Conservation (phyloP, 495 filamentous ascomycete species). For the Penicillium silybi region DNA sequence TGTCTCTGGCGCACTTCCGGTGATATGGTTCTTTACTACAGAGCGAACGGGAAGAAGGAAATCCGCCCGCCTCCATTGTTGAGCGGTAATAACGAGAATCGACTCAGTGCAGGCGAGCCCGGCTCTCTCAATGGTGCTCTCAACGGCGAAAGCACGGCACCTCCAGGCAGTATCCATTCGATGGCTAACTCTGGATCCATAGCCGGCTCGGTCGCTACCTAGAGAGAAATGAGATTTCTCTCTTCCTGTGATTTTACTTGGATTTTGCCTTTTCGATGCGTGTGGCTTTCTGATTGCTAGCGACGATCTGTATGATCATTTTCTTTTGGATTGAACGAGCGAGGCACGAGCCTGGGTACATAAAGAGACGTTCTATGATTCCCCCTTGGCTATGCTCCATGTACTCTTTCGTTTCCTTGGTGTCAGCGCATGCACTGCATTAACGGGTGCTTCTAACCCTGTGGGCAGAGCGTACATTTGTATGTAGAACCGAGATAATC, state of each 20-base stretch:
- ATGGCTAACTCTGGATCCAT: conserved; percentile 34
- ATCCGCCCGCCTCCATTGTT: conserved; percentile 27
- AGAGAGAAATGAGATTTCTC: not conserved
- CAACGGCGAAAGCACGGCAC: conserved; percentile 25
- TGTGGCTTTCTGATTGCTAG: conserved; percentile 8
- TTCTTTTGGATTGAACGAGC: conserved; percentile 3
- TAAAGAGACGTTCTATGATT: conserved; percentile 18
- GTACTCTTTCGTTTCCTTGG: conserved; percentile 2
- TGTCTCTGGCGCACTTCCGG: conserved; percentile 90
- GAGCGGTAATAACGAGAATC: conserved; percentile 15
- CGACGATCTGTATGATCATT: conserved; percentile 2
- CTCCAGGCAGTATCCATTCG: conserved; percentile 35
- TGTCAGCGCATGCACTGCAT: conserved; percentile 4
- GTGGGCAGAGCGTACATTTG: not conserved
- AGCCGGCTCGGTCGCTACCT: conserved; percentile 27
- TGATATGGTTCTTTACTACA: conserved; percentile 88
- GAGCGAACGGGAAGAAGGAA: conserved; percentile 74
- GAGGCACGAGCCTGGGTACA: conserved; percentile 16
- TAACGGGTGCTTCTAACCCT: not conserved
- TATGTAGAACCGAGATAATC: conserved; percentile 12
- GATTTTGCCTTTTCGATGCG: not conserved
- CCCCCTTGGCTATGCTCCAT: conserved; percentile 8
- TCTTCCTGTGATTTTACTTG: not conserved
- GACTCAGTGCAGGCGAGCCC: conserved; percentile 4
- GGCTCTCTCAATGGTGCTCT: conserved; percentile 9